A percentile compares a stretch with the other conserved stretches of the same genome.
These are phyloP conservation scores for Paulownia fortunei DNA, from an alignment of 257 asterid species.

Conservation along the genomic window DNA sequence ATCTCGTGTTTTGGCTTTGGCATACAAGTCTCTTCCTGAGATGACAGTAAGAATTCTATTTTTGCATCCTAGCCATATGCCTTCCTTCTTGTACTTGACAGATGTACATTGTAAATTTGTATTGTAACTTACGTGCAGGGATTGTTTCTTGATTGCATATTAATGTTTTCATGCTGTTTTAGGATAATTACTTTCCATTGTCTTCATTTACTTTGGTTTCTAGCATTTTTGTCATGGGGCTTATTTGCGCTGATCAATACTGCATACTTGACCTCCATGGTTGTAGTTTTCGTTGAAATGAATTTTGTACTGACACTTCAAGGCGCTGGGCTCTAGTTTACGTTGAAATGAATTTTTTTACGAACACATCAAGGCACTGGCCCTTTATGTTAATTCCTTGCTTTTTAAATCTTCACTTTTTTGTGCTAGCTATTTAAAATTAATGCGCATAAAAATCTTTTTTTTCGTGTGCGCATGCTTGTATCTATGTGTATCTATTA, in stretches of 20 bases:
- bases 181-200: neutral
- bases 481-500: neutral
- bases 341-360: neutral
- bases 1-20: constrained; percentile 96
- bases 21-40: constrained; percentile 89
- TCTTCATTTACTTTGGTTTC: constrained; percentile 15
- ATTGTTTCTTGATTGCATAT: constrained; percentile 6
- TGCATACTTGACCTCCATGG: neutral
- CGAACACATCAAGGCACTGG: neutral
- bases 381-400: constrained; percentile 13
- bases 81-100: neutral
- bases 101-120: constrained; percentile 1
- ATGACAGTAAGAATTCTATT: constrained; percentile 76
- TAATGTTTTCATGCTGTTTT: constrained; percentile 18
- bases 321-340: neutral
- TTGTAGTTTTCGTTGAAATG: neutral
- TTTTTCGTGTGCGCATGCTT: neutral
- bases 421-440: neutral
- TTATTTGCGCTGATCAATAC: neutral
- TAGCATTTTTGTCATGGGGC: neutral
- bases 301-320: constrained; percentile 1
- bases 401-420: neutral
- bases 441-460: neutral
- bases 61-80: neutral
- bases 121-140: neutral